Base-by-base conservation (phyloP, 805 yeast genomes). In the Starmerella gropengiesseri region DNA sequence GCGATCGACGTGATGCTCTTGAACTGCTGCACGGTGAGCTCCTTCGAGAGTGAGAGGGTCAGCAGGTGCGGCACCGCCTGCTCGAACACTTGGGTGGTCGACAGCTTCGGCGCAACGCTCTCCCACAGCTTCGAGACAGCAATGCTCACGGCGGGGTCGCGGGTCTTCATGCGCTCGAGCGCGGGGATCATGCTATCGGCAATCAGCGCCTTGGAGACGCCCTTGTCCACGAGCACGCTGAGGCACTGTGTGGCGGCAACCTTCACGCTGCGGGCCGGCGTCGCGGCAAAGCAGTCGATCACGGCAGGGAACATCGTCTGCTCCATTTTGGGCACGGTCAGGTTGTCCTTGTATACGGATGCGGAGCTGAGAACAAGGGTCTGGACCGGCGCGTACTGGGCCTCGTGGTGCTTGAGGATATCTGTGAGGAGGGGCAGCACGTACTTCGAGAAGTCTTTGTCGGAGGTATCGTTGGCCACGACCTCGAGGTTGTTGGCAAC, bases 171-270 rank as follows among this genome's bases (percentile, higher is more conserved):
- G 13, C 75, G 73, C 52, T 73, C 72, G 44, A 89, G 65, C 18
- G 89, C 62, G 0, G 95, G 95, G n/a, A 91, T 61, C 29, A 91
- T 66, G 42, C 80, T 83, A 37, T 89, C 96, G 27, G 70, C 68
- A 26, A 86, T 73, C 2, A 81, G 73, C 41, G 74, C 71, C 50
- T 75, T 76, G 53, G 87, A 95, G 41, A 86, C 68, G 16, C 46
- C 47, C 25, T 43, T 30, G 8, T 37, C 21, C 2, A 53, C 43
- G 36, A 53, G 43, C 5, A 36, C 43, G n/a, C 28, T 20, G 14
- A 52, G 41, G 13, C 44, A 34, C 25, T 41, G 29, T 3, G 51
- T 47, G 8, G 53, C 43, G 12, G 57, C 69, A 14, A 80, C 65
- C 55, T 91, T 89, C 21, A 91, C 81, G 5, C 81, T 75, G 26